Percentiles rank a stretch among this genome's conserved stretches.
Conservation (phyloP, 495 filamentous ascomycete genomes). For the Penicillium egyptiacum region DNA sequence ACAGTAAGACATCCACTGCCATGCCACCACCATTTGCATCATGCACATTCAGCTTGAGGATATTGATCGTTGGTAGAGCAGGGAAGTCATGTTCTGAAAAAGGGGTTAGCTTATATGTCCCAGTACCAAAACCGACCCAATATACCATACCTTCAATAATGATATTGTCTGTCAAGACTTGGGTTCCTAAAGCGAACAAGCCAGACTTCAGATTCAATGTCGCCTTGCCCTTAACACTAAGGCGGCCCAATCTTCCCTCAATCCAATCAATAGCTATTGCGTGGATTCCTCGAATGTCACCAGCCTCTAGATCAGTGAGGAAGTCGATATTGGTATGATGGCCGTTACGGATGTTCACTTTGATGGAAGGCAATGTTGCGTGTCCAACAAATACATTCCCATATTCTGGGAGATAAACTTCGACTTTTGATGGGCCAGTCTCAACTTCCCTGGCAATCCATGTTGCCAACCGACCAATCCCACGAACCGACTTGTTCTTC, state of each 20-base stretch:
- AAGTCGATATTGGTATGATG: slow-evolving; percentile 75
- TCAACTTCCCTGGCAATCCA: slow-evolving; percentile 77
- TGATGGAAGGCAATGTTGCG: slow-evolving; percentile 70
- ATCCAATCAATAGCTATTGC: slow-evolving; percentile 87
- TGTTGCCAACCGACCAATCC: slow-evolving; percentile 73
- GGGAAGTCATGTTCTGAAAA: slow-evolving; percentile 64
- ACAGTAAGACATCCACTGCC: slow-evolving; percentile 71
- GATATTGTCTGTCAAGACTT: slow-evolving; percentile 67
- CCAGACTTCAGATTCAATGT: slow-evolving; percentile 72
- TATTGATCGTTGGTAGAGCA: slow-evolving; percentile 70
- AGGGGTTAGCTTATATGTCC: slow-evolving; percentile 17
- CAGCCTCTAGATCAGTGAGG: slow-evolving; percentile 68
- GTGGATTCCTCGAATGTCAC: slow-evolving; percentile 74
- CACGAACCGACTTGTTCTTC: slow-evolving; percentile 63
- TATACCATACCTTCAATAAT: slow-evolving; percentile 74
- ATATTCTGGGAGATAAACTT: slow-evolving; percentile 84
- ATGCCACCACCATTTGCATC: slow-evolving; percentile 68
- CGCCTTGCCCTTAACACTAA: slow-evolving; percentile 70
- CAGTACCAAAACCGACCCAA: slow-evolving; percentile 12
- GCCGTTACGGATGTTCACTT: slow-evolving; percentile 72
- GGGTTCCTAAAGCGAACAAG: slow-evolving; percentile 70
- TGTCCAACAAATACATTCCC: slow-evolving; percentile 73
- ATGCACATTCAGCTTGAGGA: slow-evolving; percentile 71
- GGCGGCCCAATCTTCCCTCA: slow-evolving; percentile 64
- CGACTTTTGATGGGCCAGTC: slow-evolving; percentile 64